These are phyloP conservation scores for Ambrosia hybrid DNA, from an alignment of 140 eudicot species.

Conservation along the genomic window DNA sequence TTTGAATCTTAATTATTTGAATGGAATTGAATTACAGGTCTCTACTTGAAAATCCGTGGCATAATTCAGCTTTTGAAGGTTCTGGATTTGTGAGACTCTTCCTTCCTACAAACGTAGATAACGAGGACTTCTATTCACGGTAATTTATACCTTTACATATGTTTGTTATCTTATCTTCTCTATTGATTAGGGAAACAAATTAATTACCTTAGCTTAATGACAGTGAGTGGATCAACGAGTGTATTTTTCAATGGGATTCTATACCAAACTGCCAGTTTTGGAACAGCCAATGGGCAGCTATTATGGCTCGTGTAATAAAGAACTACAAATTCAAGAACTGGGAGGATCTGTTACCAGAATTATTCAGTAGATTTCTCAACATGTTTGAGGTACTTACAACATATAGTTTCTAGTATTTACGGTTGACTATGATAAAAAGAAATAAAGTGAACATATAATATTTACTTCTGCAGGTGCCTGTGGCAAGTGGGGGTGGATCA, in stretches of 20 bases:
- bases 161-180: background rate
- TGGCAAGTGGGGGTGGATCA: constrained; percentile 87
- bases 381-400: constrained; percentile 78
- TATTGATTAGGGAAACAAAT: constrained; percentile 18
- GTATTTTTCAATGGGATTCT: constrained; percentile 76
- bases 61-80: constrained; percentile 92
- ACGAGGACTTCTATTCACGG: constrained; percentile 80
- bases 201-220: constrained; percentile 20
- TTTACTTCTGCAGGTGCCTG: constrained; percentile 74
- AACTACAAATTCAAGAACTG: constrained; percentile 58
- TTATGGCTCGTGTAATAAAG: constrained; percentile 90
- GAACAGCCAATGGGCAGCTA: constrained; percentile 98
- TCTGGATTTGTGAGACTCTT: constrained; percentile 90
- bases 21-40: constrained; percentile 47
- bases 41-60: constrained; percentile 93
- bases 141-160: constrained; percentile 36
- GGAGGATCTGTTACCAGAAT: constrained; percentile 78
- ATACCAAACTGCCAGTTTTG: constrained; percentile 95
- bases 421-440: background rate
- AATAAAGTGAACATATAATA: constrained; percentile 2
- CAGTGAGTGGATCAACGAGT: constrained; percentile 70
- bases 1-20: background rate
- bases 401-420: background rate
- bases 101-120: constrained; percentile 82
- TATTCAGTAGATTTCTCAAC: constrained; percentile 75